phyloP scores from a whole-genome alignment of 139 green algal species.

The Chlamydomonas urium region DNA sequence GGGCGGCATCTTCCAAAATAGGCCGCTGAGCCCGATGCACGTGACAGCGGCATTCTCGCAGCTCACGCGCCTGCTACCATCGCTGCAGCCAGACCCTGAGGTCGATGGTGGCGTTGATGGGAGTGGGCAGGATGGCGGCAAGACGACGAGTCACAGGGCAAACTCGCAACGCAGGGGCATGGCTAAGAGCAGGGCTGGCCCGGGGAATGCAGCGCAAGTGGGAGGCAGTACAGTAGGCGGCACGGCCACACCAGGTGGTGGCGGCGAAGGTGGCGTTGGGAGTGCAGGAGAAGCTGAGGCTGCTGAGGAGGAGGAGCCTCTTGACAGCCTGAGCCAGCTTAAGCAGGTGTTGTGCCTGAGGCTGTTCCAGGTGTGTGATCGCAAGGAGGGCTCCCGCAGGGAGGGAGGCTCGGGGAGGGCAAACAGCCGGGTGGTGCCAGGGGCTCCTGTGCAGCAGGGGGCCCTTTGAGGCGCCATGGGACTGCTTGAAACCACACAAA shows the following conservation, averaged over 20 bases:
- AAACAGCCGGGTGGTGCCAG: background rate
- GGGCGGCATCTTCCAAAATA: background rate
- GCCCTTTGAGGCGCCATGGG: background rate
- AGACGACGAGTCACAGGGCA: no score
- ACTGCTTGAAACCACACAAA: no score
- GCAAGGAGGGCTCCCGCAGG: background rate
- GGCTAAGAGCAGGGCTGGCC: background rate
- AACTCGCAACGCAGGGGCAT: no score
- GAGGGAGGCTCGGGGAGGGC: background rate
- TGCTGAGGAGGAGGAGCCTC: background rate
- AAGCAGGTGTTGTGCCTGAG: background rate
- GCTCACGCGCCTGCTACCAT: no score
- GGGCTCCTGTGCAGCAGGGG: background rate
- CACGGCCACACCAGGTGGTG: background rate
- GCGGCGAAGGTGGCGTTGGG: background rate
- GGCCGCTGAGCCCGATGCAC: background rate
- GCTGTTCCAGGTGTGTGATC: constrained; percentile 3
- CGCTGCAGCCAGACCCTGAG: no score
- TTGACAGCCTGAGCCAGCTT: background rate
- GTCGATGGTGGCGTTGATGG: no score
- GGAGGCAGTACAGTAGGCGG: background rate
- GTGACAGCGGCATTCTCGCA: constrained; percentile 1
- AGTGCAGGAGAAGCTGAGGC: background rate
- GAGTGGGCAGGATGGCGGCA: no score
- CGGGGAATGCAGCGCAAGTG: background rate